These are phyloP conservation scores for Diplotaxis tenuifolia DNA, from an alignment of 345 rosid genomes.

Conservation along the genomic window DNA sequence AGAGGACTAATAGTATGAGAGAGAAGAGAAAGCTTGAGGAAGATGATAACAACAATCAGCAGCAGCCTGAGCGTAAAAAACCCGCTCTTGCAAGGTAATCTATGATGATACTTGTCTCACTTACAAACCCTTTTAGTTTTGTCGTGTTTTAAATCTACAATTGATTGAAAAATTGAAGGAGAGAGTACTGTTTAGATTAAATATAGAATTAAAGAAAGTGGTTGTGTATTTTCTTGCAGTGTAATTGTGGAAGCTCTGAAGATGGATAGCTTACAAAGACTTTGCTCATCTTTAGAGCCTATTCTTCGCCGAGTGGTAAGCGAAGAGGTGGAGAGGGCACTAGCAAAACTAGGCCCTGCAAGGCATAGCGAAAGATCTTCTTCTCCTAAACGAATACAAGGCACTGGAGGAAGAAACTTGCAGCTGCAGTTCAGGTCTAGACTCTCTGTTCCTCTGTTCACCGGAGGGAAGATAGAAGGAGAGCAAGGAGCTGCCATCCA, in stretches of 20 bases:
- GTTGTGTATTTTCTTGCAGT: constrained; percentile 45
- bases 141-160: neutral
- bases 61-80: constrained; percentile 76
- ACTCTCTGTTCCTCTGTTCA: constrained; percentile 87
- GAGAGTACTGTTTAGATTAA: neutral
- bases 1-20: constrained; percentile 76
- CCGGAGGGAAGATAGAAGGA: constrained; percentile 97
- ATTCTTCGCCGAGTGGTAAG: constrained; percentile 95
- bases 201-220: neutral
- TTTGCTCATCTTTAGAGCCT: constrained; percentile 95
- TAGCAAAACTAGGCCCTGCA: constrained; percentile 79
- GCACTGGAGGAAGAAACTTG: constrained; percentile 70
- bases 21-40: constrained; percentile 76
- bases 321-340: constrained; percentile 96
- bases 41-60: constrained; percentile 8
- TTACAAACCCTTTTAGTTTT: constrained; percentile 2
- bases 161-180: neutral
- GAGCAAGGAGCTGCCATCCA: constrained; percentile 94
- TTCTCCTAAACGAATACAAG: constrained; percentile 79
- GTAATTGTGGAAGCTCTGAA: constrained; percentile 96
- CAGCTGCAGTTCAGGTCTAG: constrained; percentile 82
- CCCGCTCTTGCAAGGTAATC: constrained; percentile 89
- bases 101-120: neutral
- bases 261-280: constrained; percentile 95
- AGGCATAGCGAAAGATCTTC: constrained; percentile 66